Percentiles rank a stretch among this genome's conserved stretches.
phyloP scores from a whole-genome alignment of 225 moss, liverwort and hornwort species.

The Polytrichum formosum region DNA sequence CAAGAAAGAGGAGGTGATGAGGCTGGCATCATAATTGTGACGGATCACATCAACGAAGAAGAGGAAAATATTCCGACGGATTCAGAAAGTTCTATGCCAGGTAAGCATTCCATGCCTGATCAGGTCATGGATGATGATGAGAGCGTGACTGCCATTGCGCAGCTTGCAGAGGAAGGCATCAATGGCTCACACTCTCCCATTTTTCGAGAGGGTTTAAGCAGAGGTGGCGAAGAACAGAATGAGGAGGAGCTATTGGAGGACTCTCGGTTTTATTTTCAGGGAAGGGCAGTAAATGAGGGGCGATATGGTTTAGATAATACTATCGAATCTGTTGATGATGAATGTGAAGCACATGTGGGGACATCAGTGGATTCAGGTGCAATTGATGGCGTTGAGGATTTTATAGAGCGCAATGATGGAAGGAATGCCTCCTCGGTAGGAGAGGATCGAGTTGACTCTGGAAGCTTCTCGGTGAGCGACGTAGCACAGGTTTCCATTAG shows the following conservation, averaged over 20 bases:
- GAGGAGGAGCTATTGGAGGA: background rate
- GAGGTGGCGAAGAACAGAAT: background rate
- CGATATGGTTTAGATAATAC: too few species aligned
- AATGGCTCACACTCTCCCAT: background rate
- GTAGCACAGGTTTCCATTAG: conserved; percentile 1
- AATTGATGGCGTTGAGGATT: background rate
- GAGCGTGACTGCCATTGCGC: background rate
- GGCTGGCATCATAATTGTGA: background rate
- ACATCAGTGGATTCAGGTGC: background rate
- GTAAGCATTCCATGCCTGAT: conserved; percentile 2
- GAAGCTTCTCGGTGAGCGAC: background rate
- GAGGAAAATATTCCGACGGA: background rate
- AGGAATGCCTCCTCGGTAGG: too few species aligned
- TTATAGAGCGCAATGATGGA: background rate
- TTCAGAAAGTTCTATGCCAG: background rate
- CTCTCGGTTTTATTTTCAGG: too few species aligned
- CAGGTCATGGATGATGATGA: background rate
- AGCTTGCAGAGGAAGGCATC: background rate
- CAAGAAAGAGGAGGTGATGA: background rate
- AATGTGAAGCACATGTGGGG: background rate
- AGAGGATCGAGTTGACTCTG: background rate
- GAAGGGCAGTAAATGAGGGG: too few species aligned
- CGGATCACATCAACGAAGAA: background rate
- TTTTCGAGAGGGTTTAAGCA: background rate
- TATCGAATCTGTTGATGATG: background rate